Evolutionary conservation across 2,329 filamentous ascomycete species (phyloP), one percentile per base, ranked within the genome.

Genomic region (Phyllosticta citrichinensis): DNA sequence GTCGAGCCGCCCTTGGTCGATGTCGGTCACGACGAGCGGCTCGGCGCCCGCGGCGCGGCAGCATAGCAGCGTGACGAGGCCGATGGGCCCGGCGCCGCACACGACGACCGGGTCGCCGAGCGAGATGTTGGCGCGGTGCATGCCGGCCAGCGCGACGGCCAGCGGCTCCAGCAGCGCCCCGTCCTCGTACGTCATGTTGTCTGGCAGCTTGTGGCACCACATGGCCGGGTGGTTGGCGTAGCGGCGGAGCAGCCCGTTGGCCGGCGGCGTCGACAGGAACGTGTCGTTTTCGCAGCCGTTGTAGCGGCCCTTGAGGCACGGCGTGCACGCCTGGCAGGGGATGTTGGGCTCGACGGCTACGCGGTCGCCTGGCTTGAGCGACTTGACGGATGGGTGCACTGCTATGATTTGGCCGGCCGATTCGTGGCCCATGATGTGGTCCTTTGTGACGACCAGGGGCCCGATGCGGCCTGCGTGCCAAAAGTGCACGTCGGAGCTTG

Each of bases 391-490:
- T 51, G 89, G 83, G 75, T 93, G 89, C 58, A 87, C 87, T 17
- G 91, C 88, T 66, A 97, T 82, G 63, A 97, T 76, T 51, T 80
- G 86, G 65, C 92, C 93, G 3, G 91, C 88, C 52, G 91, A 94
- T 78, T 97, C 93, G 80, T 97, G 93, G 66, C 93, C 93, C 20
- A 97, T 86, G 70, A 97, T 91, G 75, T 97, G 93, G 70, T 92
- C 87, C 70, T 83, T 88, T 66, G 83, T 83, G 55, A 97, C 93
- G 65, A 97, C 87, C 92, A 97, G 97, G 67, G 92, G 92, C 27
- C 93, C 93, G 72, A 97, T 97, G 78, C 89, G 89, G 66, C 93
- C 93, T 56, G 88, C 88, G 73, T 95, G 90, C 93, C 93, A 97
- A 80, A 97, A 97, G 78, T 97, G 93, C 61, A 97, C 87, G 75